A percentile compares a stretch with the other conserved stretches of the same genome.
Evolutionary conservation across 495 filamentous ascomycete species (phyloP).

Genomic region (Coniosporium apollinis): DNA sequence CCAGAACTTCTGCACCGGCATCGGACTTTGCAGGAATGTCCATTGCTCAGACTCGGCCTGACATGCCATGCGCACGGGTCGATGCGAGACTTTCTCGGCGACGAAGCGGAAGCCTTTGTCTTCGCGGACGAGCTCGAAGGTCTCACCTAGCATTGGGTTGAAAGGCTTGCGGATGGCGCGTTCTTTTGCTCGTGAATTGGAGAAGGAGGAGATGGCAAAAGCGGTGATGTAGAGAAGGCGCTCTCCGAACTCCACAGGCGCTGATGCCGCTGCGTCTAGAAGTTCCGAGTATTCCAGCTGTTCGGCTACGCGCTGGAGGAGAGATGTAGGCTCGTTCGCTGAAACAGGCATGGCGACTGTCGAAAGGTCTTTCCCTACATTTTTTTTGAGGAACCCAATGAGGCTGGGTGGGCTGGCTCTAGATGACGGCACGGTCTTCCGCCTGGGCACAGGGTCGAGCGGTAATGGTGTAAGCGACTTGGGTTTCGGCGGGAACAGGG

Average conservation of each 20-base stretch:
- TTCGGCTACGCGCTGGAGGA: slow-evolving; percentile 76
- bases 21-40: slow-evolving; percentile 72
- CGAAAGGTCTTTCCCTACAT: slow-evolving; percentile 92
- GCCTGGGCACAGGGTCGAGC: slow-evolving; percentile 44
- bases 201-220: slow-evolving; percentile 75
- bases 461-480: slow-evolving; percentile 69
- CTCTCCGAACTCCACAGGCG: slow-evolving; percentile 38
- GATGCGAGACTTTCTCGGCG: slow-evolving; percentile 83
- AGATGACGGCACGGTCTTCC: slow-evolving; percentile 50
- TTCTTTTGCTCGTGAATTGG: slow-evolving; percentile 64
- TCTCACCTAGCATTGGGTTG: slow-evolving; percentile 94
- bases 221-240: slow-evolving; percentile 72
- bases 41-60: slow-evolving; percentile 75
- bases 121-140: slow-evolving; percentile 79
- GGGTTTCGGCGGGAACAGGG: slow-evolving; percentile 53
- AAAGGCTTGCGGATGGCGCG: slow-evolving; percentile 93
- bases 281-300: slow-evolving; percentile 77
- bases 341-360: slow-evolving; percentile 95
- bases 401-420: slow-evolving; percentile 71
- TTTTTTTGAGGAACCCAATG: slow-evolving; percentile 88
- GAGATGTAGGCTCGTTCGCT: slow-evolving; percentile 80
- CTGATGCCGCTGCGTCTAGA: slow-evolving; percentile 54
- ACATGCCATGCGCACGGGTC: slow-evolving; percentile 80
- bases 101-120: slow-evolving; percentile 80
- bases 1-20: slow-evolving; percentile 94